A percentile compares a stretch with the other conserved stretches of the same genome.
Conservation (phyloP, 225 moss, liverwort and hornwort species). For the Neckera pumila region DNA sequence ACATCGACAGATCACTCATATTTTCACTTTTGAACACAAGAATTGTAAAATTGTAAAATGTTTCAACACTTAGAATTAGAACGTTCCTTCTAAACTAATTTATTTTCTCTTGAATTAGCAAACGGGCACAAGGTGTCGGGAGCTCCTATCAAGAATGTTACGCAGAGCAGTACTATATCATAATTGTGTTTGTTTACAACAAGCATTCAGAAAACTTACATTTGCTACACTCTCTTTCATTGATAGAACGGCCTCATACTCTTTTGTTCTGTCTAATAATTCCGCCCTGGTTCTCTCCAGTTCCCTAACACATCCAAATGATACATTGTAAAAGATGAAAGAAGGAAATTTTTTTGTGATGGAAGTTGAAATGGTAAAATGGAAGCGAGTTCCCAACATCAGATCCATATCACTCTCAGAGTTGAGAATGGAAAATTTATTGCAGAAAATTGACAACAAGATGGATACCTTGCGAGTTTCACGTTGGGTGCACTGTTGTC, state of each 20-base stretch:
- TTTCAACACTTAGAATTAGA: background rate
- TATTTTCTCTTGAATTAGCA: background rate
- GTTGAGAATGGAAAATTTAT: too few relatives aligned
- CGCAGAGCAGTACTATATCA: background rate
- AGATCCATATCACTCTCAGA: background rate
- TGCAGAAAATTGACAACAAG: background rate
- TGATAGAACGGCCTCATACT: background rate
- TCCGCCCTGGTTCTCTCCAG: constrained; percentile 9
- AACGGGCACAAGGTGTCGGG: background rate
- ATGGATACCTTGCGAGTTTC: background rate
- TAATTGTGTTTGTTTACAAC: background rate
- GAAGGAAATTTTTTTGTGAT: background rate
- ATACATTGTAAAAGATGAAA: background rate
- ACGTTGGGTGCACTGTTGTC: background rate
- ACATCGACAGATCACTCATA: background rate
- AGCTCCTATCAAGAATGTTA: background rate
- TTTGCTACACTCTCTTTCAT: background rate
- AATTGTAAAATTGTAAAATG: background rate
- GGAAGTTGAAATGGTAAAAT: background rate
- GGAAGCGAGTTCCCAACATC: background rate
- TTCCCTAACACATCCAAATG: background rate
- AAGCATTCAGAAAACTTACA: background rate
- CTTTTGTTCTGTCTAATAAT: background rate
- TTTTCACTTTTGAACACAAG: background rate
- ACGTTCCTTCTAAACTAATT: too few relatives aligned